Evolutionary conservation across 257 asterid species (phyloP).

Genomic region (Echium plantagineum): DNA sequence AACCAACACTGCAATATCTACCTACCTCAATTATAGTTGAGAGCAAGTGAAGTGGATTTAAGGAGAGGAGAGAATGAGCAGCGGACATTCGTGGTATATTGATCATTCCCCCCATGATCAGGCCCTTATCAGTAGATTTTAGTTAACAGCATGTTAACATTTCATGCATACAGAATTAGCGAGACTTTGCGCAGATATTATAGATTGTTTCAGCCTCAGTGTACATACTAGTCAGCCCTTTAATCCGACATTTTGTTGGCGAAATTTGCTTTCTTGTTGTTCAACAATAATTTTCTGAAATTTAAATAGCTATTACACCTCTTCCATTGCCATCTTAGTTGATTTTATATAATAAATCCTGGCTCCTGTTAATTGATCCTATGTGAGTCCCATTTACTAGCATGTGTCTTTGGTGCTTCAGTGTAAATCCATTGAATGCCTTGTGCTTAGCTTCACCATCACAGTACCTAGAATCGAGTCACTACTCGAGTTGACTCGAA

Average conservation of each 20-base stretch:
- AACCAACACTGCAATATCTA: background rate
- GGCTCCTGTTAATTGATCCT: too few relatives aligned
- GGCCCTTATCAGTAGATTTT: conserved; percentile 15
- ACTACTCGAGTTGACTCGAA: too few relatives aligned
- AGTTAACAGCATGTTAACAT: conserved; percentile 25
- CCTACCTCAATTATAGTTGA: conserved; percentile 59
- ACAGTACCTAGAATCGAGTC: too few relatives aligned
- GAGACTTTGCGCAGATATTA: too few relatives aligned
- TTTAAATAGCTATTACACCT: background rate
- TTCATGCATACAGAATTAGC: background rate
- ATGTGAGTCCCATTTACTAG: too few relatives aligned
- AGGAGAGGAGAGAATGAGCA: conserved; percentile 10
- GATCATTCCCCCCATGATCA: conserved; percentile 44
- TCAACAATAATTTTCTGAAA: background rate
- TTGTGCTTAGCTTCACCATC: too few relatives aligned
- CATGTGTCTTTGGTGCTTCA: too few relatives aligned
- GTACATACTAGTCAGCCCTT: background rate
- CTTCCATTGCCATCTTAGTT: background rate
- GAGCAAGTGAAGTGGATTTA: conserved; percentile 11
- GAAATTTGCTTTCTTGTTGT: background rate
- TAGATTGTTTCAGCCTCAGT: background rate
- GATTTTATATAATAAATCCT: too few relatives aligned
- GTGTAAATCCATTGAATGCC: too few relatives aligned
- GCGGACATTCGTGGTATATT: conserved; percentile 16
- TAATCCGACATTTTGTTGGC: background rate